These are phyloP conservation scores for Rhodotorula graminis DNA, from an alignment of 768 basidiomycete species.

Conservation along the genomic window DNA sequence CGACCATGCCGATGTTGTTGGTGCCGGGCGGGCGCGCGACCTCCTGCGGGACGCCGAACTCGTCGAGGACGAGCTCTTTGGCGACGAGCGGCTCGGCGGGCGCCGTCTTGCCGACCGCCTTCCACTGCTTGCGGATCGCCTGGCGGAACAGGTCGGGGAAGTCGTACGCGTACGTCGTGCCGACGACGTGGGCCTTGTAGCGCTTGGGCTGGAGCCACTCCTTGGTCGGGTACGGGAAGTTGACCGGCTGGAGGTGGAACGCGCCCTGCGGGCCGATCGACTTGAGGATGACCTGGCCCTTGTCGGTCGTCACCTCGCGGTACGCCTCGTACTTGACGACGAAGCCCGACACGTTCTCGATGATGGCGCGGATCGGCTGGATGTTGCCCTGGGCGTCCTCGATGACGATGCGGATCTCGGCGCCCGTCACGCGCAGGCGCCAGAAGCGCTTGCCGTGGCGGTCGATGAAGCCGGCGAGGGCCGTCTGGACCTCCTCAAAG, in stretches of 20 bases:
- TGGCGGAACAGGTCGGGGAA: constrained; percentile 99
- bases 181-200: constrained; percentile 96
- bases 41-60: constrained; percentile 82
- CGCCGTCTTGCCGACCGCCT: constrained; percentile 58
- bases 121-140: constrained; percentile 89
- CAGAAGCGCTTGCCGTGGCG: constrained; percentile 96
- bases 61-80: constrained; percentile 87
- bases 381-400: constrained; percentile 94
- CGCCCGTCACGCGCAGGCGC: constrained; percentile 95
- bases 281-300: constrained; percentile 89
- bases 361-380: constrained; percentile 92
- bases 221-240: constrained; percentile 89
- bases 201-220: constrained; percentile 97
- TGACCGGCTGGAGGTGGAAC: constrained; percentile 89
- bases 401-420: constrained; percentile 89
- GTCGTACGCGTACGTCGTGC: constrained; percentile 98
- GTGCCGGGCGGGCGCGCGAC: constrained; percentile 88
- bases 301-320: constrained; percentile 95
- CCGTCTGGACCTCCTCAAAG: constrained; percentile 93
- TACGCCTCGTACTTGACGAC: constrained; percentile 97
- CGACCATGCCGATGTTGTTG: constrained; percentile 96
- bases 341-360: constrained; percentile 98
- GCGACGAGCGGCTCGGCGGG: constrained; percentile 78
- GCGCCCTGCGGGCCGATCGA: constrained; percentile 98
- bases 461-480: constrained; percentile 98